Percentiles rank a stretch among this genome's conserved stretches.
Evolutionary conservation across 2,329 filamentous ascomycete genomes (phyloP).

Genomic region (Hymenoscyphus scutula): DNA sequence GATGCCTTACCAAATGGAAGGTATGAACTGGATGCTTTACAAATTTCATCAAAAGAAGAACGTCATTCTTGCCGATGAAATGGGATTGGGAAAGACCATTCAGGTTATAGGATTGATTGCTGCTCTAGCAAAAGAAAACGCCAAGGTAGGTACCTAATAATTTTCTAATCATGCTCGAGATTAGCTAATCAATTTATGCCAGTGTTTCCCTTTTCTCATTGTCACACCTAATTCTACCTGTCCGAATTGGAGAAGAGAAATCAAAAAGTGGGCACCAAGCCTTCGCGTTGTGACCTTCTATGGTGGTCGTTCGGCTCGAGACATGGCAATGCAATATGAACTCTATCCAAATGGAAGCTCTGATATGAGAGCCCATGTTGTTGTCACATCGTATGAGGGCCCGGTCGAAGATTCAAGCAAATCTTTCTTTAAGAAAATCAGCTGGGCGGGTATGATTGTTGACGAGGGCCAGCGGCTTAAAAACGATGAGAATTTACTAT

Average conservation of each 20-base stretch:
- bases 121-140: slow-evolving; percentile 64
- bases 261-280: slow-evolving; percentile 87
- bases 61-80: slow-evolving; percentile 92
- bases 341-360: slow-evolving; percentile 68
- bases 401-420: slow-evolving; percentile 70
- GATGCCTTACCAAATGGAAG: slow-evolving; percentile 92
- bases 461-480: slow-evolving; percentile 96
- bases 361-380: slow-evolving; percentile 81
- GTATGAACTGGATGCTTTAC: slow-evolving; percentile 91
- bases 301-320: slow-evolving; percentile 70
- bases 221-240: slow-evolving; percentile 95
- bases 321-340: slow-evolving; percentile 78
- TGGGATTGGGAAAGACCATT: slow-evolving; percentile 97
- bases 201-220: slow-evolving; percentile 88
- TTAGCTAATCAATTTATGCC: slow-evolving; percentile 51
- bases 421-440: slow-evolving; percentile 64
- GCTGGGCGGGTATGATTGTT: slow-evolving; percentile 85
- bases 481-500: slow-evolving; percentile 83
- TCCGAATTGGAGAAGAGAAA: slow-evolving; percentile 95
- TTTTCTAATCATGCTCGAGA: slow-evolving; percentile 2
- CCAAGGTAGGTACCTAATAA: slow-evolving; percentile 39
- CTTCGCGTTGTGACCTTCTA: slow-evolving; percentile 91
- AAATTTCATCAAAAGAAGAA: slow-evolving; percentile 83
- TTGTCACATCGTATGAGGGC: slow-evolving; percentile 93
- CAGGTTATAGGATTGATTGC: slow-evolving; percentile 84